phyloP scores from a whole-genome alignment of 371 early-diverging fungal genomes.

The Apophysomyces trapeziformis region DNA sequence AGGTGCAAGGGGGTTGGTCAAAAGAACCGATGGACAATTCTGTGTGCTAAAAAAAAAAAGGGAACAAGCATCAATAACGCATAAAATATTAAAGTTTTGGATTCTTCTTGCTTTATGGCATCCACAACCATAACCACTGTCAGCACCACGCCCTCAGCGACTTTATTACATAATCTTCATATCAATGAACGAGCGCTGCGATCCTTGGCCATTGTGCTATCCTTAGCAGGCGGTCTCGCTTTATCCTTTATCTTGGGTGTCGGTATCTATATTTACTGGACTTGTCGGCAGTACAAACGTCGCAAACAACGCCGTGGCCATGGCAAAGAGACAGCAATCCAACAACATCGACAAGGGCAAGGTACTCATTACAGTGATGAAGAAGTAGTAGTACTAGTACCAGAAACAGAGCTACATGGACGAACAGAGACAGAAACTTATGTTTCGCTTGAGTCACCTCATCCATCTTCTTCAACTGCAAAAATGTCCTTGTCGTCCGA shows the following conservation, averaged over 20 bases:
- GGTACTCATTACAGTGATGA: neutral
- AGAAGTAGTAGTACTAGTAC: neutral
- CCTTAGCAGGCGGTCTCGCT: constrained; percentile 28
- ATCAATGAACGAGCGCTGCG: constrained; percentile 26
- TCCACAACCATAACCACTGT: neutral
- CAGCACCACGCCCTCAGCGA: neutral
- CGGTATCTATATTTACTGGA: constrained; percentile 31
- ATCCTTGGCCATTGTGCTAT: constrained; percentile 24
- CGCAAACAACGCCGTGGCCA: neutral
- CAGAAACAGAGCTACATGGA: neutral
- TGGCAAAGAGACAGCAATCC: neutral
- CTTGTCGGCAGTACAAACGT: constrained; percentile 18
- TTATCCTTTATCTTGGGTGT: constrained; percentile 27
- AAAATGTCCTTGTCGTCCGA: neutral
- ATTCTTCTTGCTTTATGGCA: constrained; percentile 5
- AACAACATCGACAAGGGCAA: no score
- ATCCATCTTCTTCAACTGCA: neutral
- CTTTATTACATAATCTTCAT: constrained; percentile 20
- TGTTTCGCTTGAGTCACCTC: neutral
- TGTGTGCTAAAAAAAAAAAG: constrained; percentile 2
- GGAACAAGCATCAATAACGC: neutral
- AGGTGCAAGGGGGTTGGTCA: constrained; percentile 4
- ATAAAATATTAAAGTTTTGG: neutral
- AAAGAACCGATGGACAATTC: neutral
- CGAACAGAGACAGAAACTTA: neutral